Evolutionary conservation across 148 eudicot genomes (phyloP), one percentile per base, ranked within the genome.

Genomic region (Cornus suecica): DNA sequence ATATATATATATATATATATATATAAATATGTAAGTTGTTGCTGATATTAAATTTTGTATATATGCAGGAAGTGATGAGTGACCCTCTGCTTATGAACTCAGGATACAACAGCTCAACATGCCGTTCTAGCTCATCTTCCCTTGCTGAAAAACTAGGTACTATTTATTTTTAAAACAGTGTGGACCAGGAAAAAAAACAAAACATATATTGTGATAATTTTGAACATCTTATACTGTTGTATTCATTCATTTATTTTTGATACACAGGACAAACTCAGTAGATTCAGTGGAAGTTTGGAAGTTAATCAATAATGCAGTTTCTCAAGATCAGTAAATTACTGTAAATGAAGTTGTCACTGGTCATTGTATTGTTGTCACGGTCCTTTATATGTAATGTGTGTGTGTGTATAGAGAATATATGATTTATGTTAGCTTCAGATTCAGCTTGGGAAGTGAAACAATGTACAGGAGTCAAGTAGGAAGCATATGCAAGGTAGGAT

Each of bases 21-120:
- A 48, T 18, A 48, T 11, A 15, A 10, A 48, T 48, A 18, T 48
- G 61, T 2, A 48, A 48, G 25, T 13, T 22, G 0, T 58, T 13
- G 54, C 54, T 58, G 62, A n/a, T 20, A 37, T 37, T 37, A 37
- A 58, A 58, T 8, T 58, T 52, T 65, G 3, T 24, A n/a, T n/a
- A n/a, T n/a, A 11, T 69, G 80, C 68, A 87, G 87, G 81, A 74
- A 26, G 70, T 29, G 65, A 37, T 79, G 54, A 87, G 90, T 70
- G 83, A 87, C 66, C 78, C 86, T 41, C 31, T 62, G 34, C 18
- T 56, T 15, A 77, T 65, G 56, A 73, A 71, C 69, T 86, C 87
- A 45, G 80, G 73, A 32, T 37, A 71, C 29, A 74, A 77, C 71
- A 86, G 88, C 79, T 65, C 84, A 61, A 79, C 73, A 32, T 56